These are phyloP conservation scores for Fusarium torreyae DNA, from an alignment of 2,329 filamentous ascomycete species.

Conservation along the genomic window DNA sequence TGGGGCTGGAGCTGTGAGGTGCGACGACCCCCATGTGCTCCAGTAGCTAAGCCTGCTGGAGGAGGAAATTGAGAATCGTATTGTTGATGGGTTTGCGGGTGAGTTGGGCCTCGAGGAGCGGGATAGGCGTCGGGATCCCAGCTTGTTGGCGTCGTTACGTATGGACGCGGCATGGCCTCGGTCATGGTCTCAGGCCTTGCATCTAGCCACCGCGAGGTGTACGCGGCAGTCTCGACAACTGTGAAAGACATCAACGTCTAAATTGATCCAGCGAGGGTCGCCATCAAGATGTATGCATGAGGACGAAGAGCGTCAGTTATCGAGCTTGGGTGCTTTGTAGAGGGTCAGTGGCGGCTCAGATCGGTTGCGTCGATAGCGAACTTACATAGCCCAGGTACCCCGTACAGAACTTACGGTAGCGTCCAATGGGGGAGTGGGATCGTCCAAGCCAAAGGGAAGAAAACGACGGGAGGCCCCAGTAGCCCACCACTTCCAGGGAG, in stretches of 20 bases:
- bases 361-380: conserved; percentile 47
- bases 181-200: conserved; percentile 47
- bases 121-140: conserved; percentile 43
- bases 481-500: conserved; percentile 45
- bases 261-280: conserved; percentile 20
- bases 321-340: conserved; percentile 33
- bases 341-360: conserved; percentile 39
- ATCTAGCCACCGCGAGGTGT: conserved; percentile 33
- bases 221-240: conserved; percentile 36
- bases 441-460: conserved; percentile 38
- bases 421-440: conserved; percentile 41
- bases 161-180: conserved; percentile 48
- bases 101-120: conserved; percentile 35
- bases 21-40: conserved; percentile 30
- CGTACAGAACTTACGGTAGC: conserved; percentile 19
- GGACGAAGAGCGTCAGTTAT: conserved; percentile 31
- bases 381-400: conserved; percentile 45
- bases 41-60: conserved; percentile 45
- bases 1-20: conserved; percentile 31
- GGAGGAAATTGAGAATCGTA: conserved; percentile 50
- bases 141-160: conserved; percentile 34
- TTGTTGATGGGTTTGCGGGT: conserved; percentile 49
- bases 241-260: conserved; percentile 43
- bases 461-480: conserved; percentile 41
- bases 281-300: conserved; percentile 31